Base-by-base conservation (phyloP, 202 grass and related monocot genomes). In the Tripidium arundinaceum region DNA sequence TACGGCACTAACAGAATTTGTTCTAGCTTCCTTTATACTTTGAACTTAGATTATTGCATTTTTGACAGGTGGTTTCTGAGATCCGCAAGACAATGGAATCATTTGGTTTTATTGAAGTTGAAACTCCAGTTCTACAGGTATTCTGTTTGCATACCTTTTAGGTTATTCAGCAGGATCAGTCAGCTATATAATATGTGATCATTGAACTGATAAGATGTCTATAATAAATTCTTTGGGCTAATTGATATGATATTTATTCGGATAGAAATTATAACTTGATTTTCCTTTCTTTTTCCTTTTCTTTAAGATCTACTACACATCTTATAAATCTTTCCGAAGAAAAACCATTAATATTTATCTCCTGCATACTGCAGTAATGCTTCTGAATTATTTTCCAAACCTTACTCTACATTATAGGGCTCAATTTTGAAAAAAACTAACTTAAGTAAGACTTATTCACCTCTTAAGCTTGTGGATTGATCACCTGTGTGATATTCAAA, bases 121-220 rank as follows among this genome's bases (percentile, higher is more conserved):
- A 98, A 84, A 98, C 95, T 63, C 95, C 95, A 75, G 95, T 98
- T 86, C 77, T 98, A 82, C 95, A 98, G 95, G 95, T 98, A 72
- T 77, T 67, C 12, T 37, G 66, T 73, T 69, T 75, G 59, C 59
- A 85, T 70, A 60, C 50, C 78, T 59, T 69, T 73, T 54, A 55
- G 54, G 55, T 47, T 60, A 40, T 62, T 67, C 27, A 27, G 37
- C 36, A 46, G 66, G 46, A 54, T 72, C 34, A 74, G 67, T 54
- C 49, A 63, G 29, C 31, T 50, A 43, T 26, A 29, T 46, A 84
- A 54, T 54, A 21, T 54, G 50, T 54, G 19, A 54, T 7, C 50
- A 54, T 21, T 54, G 19, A 54, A 54, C 50, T 54, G 19, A 54
- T 54, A 54, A 54, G 19, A 54, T 21, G 7, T 21, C 50, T 10